Percentiles rank a stretch among this genome's conserved stretches.
These are phyloP conservation scores for Beauveria pseudobassiana DNA, from an alignment of 2,329 filamentous ascomycete genomes.

Conservation along the genomic window DNA sequence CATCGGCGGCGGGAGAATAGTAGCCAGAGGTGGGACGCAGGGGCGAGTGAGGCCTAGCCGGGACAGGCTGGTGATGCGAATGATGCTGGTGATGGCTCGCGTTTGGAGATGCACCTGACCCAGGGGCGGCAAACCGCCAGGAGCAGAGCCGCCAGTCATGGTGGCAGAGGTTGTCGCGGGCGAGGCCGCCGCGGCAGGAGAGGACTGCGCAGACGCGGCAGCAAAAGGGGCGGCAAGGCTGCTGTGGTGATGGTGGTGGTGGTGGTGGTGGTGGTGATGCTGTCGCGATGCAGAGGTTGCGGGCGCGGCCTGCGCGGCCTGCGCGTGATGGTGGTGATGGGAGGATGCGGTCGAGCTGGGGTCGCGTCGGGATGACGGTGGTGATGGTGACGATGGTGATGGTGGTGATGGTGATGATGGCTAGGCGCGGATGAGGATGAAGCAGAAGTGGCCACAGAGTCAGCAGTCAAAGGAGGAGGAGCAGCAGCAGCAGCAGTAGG, in stretches of 20 bases:
- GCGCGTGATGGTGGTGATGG: conserved; percentile 17
- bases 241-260: conserved; percentile 11
- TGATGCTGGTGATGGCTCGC: conserved; percentile 13
- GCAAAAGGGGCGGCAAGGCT: conserved; percentile 16
- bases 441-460: not conserved
- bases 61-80: conserved; percentile 1
- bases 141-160: conserved; percentile 11
- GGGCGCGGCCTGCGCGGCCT: not conserved
- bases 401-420: conserved; percentile 22
- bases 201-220: conserved; percentile 8
- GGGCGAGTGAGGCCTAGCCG: conserved; percentile 25
- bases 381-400: conserved; percentile 22
- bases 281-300: not conserved
- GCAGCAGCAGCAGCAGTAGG: conserved; percentile 13
- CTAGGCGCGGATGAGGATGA: conserved; percentile 5
- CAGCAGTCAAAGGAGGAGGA: not conserved
- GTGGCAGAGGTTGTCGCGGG: conserved; percentile 1
- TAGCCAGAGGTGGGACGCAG: conserved; percentile 37
- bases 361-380: conserved; percentile 15
- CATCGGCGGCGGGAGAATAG: conserved; percentile 24
- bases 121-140: conserved; percentile 7
- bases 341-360: conserved; percentile 18
- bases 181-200: conserved; percentile 5
- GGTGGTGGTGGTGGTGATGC: conserved; percentile 13
- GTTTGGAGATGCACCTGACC: conserved; percentile 9